Evolutionary conservation across 2,329 filamentous ascomycete species (phyloP).

Genomic region (Aspergillus sp.): DNA sequence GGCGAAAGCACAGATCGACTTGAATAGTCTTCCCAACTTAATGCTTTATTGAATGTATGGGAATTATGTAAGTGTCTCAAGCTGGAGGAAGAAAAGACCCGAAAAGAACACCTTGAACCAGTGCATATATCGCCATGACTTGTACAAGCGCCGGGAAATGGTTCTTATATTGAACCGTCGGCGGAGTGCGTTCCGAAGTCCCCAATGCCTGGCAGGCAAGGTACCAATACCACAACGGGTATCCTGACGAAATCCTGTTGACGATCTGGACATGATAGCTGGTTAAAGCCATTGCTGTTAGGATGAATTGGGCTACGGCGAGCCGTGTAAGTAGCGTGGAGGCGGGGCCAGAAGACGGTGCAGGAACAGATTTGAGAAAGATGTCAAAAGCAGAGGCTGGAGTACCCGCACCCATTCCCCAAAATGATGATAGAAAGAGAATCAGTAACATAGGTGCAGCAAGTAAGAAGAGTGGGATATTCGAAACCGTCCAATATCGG

Average conservation of each 20-base stretch:
- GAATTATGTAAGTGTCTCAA: conserved; percentile 35
- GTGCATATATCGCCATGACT: conserved; percentile 77
- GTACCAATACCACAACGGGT: conserved; percentile 87
- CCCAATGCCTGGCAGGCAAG: conserved; percentile 53
- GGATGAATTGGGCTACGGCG: conserved; percentile 69
- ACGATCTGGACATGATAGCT: conserved; percentile 94
- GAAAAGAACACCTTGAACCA: conserved; percentile 81
- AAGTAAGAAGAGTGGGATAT: conserved; percentile 83
- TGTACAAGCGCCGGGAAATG: conserved; percentile 48
- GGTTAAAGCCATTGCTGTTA: conserved; percentile 70
- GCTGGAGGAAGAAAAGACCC: conserved; percentile 90
- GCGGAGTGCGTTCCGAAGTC: conserved; percentile 14
- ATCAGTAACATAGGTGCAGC: conserved; percentile 74
- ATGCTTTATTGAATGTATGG: not conserved
- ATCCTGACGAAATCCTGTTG: conserved; percentile 82
- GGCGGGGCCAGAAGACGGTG: conserved; percentile 19
- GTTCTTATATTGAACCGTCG: conserved; percentile 16
- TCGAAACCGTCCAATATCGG: conserved; percentile 83
- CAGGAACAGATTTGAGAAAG: conserved; percentile 10
- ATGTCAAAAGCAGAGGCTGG: conserved; percentile 23
- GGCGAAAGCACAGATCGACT: not conserved
- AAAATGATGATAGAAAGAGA: conserved; percentile 61
- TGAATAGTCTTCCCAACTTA: not conserved
- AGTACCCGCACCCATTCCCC: conserved; percentile 36
- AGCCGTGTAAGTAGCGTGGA: conserved; percentile 52